phyloP scores from a whole-genome alignment of 768 basidiomycete genomes.

The Sarcodon sp. region DNA sequence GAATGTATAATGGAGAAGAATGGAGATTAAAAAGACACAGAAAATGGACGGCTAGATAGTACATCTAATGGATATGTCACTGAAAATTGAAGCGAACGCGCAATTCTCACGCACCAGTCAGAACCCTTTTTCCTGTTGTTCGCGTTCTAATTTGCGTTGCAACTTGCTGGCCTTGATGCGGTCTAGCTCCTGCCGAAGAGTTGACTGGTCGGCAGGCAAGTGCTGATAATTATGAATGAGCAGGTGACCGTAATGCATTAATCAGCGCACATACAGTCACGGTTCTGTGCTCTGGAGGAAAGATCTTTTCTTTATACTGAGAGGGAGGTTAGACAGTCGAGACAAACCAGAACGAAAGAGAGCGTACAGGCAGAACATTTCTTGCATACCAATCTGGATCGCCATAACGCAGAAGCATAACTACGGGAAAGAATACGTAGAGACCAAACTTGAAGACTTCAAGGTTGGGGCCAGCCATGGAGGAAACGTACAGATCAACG shows the following conservation, averaged over 20 bases:
- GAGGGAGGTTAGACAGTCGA: background rate
- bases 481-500: background rate
- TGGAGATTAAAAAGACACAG: slow-evolving; percentile 10
- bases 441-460: slow-evolving; percentile 86
- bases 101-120: too few species aligned
- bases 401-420: slow-evolving; percentile 73
- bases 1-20: slow-evolving; percentile 16
- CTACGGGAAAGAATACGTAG: slow-evolving; percentile 77
- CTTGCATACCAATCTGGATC: slow-evolving; percentile 79
- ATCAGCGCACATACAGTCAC: slow-evolving; percentile 26
- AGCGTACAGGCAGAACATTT: slow-evolving; percentile 62
- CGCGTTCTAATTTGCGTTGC: slow-evolving; percentile 27
- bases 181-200: slow-evolving; percentile 55
- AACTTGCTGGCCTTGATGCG: slow-evolving; percentile 57
- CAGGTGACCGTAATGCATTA: background rate
- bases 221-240: slow-evolving; percentile 20
- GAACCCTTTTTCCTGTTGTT: slow-evolving; percentile 18
- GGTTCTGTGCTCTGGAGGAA: slow-evolving; percentile 48
- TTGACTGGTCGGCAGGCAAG: slow-evolving; percentile 53
- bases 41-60: background rate
- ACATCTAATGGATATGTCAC: background rate
- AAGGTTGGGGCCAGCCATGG: slow-evolving; percentile 68
- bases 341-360: background rate
- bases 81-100: too few species aligned
- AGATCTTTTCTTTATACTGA: slow-evolving; percentile 63